These are phyloP conservation scores for Madurella fahalii DNA, from an alignment of 2,329 filamentous ascomycete genomes.

Conservation along the genomic window DNA sequence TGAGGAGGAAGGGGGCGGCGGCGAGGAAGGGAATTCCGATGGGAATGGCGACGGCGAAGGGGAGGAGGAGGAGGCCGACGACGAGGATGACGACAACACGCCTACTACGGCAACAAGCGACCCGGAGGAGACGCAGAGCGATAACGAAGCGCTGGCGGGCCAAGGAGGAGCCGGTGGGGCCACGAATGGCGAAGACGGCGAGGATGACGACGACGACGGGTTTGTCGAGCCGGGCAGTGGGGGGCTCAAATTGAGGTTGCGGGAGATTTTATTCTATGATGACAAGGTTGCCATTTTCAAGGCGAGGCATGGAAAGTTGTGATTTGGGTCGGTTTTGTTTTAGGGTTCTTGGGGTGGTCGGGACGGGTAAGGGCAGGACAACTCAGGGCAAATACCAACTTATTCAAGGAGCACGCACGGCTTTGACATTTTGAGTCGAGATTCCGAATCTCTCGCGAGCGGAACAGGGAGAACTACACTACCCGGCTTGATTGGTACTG, in stretches of 20 bases:
- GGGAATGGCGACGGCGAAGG: conserved; percentile 45
- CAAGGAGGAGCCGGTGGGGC: neutral
- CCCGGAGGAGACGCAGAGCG: conserved; percentile 33
- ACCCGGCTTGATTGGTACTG: no score
- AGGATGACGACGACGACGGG: conserved; percentile 45
- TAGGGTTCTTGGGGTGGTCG: neutral
- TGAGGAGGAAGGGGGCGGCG: conserved; percentile 38
- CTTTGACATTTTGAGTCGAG: no score
- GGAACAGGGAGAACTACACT: no score
- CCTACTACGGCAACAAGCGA: conserved; percentile 22
- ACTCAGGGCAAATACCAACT: no score
- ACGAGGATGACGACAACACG: conserved; percentile 28
- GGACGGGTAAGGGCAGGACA: no score
- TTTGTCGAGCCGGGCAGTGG: conserved; percentile 44
- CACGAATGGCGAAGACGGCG: conserved; percentile 19
- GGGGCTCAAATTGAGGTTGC: conserved; percentile 53
- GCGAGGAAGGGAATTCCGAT: conserved; percentile 37
- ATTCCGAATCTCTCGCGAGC: no score
- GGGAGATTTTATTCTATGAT: conserved; percentile 81
- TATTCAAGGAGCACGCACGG: no score
- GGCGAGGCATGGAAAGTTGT: conserved; percentile 59
- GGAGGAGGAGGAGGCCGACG: conserved; percentile 36
- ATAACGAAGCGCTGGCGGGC: conserved; percentile 22
- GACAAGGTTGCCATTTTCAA: conserved; percentile 80
- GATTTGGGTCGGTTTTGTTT: neutral